phyloP scores from a whole-genome alignment of 2,329 filamentous ascomycete species.

The Reticulascus tulasneorum region DNA sequence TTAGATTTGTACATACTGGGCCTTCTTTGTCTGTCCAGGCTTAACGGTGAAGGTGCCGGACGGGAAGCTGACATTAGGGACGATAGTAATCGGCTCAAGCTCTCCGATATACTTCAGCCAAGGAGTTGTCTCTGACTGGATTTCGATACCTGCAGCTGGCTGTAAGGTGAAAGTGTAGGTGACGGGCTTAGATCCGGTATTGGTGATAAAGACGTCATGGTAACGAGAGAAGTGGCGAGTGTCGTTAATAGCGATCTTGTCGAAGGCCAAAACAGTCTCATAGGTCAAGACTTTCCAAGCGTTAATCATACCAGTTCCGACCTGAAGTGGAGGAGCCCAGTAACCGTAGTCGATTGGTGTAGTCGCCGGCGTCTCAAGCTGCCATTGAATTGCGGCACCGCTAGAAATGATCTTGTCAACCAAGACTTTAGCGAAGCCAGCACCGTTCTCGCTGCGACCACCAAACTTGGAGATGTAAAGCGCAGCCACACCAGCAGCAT shows the following conservation, averaged over 20 bases:
- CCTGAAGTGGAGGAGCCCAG: constrained; percentile 30
- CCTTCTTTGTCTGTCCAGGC: constrained; percentile 7
- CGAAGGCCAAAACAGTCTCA: constrained; percentile 29
- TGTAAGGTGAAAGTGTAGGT: constrained; percentile 26
- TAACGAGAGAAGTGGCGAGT: constrained; percentile 31
- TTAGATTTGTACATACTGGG: constrained; percentile 5
- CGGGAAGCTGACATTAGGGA: constrained; percentile 1
- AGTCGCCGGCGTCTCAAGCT: constrained; percentile 15
- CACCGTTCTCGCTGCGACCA: constrained; percentile 26
- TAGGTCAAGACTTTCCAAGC: constrained; percentile 36
- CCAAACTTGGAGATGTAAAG: constrained; percentile 30
- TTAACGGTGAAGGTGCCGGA: constrained; percentile 2
- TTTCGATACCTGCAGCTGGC: constrained; percentile 31
- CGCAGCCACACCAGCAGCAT: constrained; percentile 39
- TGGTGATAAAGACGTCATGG: constrained; percentile 26
- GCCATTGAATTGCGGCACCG: constrained; percentile 25
- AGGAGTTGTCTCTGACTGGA: constrained; percentile 15
- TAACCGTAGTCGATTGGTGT: constrained; percentile 16
- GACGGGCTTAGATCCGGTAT: constrained; percentile 27
- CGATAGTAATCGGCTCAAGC: constrained; percentile 2
- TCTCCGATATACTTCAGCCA: constrained; percentile 7
- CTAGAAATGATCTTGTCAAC: constrained; percentile 28
- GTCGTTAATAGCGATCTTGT: constrained; percentile 40
- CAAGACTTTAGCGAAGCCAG: constrained; percentile 23
- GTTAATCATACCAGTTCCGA: constrained; percentile 37